phyloP scores from a whole-genome alignment of 139 green algal genomes.

The Tetradesmus lagerheimii region DNA sequence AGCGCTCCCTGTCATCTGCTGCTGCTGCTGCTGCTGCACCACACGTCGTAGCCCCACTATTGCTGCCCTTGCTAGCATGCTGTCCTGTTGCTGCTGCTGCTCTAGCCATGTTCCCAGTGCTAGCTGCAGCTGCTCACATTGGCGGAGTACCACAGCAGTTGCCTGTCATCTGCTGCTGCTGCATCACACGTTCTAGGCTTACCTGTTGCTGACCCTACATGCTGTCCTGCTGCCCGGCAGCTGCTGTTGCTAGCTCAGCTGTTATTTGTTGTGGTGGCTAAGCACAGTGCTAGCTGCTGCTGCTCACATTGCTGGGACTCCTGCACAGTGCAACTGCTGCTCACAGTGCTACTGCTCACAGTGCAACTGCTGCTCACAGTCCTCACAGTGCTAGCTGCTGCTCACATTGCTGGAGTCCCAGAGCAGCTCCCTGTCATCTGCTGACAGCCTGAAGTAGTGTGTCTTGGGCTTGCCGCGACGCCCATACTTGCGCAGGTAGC shows the following conservation, averaged over 20 bases:
- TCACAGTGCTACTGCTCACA: not conserved
- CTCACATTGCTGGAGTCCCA: slow-evolving; percentile 74
- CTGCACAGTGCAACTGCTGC: not conserved
- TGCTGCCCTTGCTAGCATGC: not conserved
- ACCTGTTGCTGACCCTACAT: not conserved
- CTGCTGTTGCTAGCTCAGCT: not conserved
- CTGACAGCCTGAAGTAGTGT: slow-evolving; percentile 80
- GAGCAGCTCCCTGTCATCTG: slow-evolving; percentile 72
- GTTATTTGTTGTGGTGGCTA: too few relatives aligned
- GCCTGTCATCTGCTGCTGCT: slow-evolving; percentile 46
- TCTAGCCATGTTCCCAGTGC: not conserved
- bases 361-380: too few relatives aligned
- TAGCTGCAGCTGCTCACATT: slow-evolving; percentile 20
- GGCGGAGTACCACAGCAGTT: slow-evolving; percentile 73
- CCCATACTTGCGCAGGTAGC: slow-evolving; percentile 85
- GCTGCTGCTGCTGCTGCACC: not conserved
- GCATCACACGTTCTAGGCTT: not conserved
- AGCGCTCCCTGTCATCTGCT: slow-evolving; percentile 67
- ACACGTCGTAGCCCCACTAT: not conserved
- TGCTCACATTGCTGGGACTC: not conserved
- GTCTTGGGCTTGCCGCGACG: slow-evolving; percentile 82
- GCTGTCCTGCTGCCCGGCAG: not conserved
- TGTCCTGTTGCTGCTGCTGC: not conserved
- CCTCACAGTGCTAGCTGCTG: not conserved
- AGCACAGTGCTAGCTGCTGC: not conserved